Conservation (phyloP, 805 yeast species). For the Barnettozyma salicaria region DNA sequence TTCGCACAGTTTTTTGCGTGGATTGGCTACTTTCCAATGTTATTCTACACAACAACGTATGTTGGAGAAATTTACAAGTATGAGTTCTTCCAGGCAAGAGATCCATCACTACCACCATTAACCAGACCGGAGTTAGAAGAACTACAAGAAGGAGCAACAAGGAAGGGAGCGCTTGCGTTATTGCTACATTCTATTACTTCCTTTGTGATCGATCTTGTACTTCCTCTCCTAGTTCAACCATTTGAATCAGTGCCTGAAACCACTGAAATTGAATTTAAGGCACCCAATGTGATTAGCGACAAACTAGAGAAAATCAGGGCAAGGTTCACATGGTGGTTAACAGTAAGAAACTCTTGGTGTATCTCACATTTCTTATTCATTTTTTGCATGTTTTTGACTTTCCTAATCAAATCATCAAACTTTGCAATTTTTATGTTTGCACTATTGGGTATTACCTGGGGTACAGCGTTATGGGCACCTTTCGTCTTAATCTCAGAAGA, state of each 20-base stretch:
- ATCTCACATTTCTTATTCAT: slow-evolving; percentile 46
- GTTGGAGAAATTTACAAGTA: slow-evolving; percentile 52
- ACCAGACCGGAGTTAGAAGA: slow-evolving; percentile 32
- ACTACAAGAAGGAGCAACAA: slow-evolving; percentile 41
- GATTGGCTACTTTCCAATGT: slow-evolving; percentile 63
- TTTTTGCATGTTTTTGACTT: slow-evolving; percentile 41
- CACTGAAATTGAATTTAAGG: slow-evolving; percentile 10
- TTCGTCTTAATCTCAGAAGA: slow-evolving; percentile 57
- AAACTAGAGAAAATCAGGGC: slow-evolving; percentile 12
- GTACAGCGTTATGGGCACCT: slow-evolving; percentile 62
- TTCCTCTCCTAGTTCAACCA: slow-evolving; percentile 39
- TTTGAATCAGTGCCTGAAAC: slow-evolving; percentile 16
- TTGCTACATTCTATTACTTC: slow-evolving; percentile 44
- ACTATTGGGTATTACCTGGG: slow-evolving; percentile 58
- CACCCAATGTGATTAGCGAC: slow-evolving; percentile 3
- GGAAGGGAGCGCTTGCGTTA: slow-evolving; percentile 48
- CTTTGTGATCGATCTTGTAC: slow-evolving; percentile 36
- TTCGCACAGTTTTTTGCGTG: slow-evolving; percentile 58
- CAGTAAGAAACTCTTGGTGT: slow-evolving; percentile 44
- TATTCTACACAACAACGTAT: slow-evolving; percentile 59
- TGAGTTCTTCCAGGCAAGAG: slow-evolving; percentile 32
- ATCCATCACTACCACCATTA: slow-evolving; percentile 30
- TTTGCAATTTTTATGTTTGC: slow-evolving; percentile 45
- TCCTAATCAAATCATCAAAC: slow-evolving; percentile 35
- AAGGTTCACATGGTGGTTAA: slow-evolving; percentile 17